Base-by-base conservation (phyloP, 257 asterid species). In the Forsythia viridissima region DNA sequence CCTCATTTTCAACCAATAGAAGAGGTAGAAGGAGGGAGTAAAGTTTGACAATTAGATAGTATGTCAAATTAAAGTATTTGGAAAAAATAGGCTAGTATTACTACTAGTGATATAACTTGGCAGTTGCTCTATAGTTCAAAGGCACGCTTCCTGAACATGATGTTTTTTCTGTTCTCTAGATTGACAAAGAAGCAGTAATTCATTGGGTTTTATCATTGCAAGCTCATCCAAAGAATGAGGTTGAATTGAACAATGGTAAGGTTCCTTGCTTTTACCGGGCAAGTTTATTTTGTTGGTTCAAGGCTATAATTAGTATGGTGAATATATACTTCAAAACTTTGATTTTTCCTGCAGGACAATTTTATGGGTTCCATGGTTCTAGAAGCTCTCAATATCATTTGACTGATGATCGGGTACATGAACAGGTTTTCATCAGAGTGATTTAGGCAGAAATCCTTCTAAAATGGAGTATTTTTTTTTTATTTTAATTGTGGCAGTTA, bases 341-440 rank as follows among this genome's bases (percentile, higher is more conserved):
- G 34, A 30, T 30, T 30, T 30, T 30, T 30, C 34, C 2, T 48
- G 43, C 92, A 93, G 99, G 97, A 73, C 92, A 90, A 79, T 96
- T 96, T 83, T 96, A 92, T 77, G 99, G 99, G 71, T 96, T 96
- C 81, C 98, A 92, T 85, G 97, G 99, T 80, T 96, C 99, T 41
- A 88, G 94, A 82, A 96, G 97, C 90, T 91, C 97, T 86, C 97
- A 93, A 30, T 93, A 84, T 84, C 93, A 82, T 7, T 66, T 89
- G 40, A 83, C 74, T 77, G 87, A 80, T 70, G 78, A 79, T 77
- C 86, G 84, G 93, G 97, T 91, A 88, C 21, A 80, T 21, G 71
- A 84, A 75, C 76, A 66, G 77, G 74, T 82, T 85, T 68, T 79
- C 21, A 21, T 16, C 73, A 67, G 38, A 69, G 70, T 70, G 44